phyloP scores from a whole-genome alignment of 1,139 yeast genomes.

The Magnusiomyces magnusii region DNA sequence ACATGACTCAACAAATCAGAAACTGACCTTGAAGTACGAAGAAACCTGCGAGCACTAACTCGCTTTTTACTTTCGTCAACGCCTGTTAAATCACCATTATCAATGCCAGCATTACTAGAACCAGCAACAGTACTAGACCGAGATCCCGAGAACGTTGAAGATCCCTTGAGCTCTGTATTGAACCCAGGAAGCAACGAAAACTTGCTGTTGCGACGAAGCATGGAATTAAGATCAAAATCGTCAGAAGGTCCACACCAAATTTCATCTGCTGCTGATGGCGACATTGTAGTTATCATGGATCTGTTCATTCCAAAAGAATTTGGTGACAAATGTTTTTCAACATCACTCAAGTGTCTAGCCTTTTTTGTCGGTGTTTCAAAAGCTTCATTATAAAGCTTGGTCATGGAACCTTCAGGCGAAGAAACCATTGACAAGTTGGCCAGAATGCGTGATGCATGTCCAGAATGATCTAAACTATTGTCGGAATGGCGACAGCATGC shows the following conservation, averaged over 20 bases:
- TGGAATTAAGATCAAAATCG: background rate
- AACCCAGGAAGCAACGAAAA: background rate
- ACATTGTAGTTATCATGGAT: background rate
- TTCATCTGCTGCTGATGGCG: background rate
- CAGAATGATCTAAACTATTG: background rate
- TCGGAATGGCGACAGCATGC: background rate
- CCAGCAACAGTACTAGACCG: no score
- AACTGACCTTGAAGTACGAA: background rate
- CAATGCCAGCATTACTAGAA: background rate
- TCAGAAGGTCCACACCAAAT: background rate
- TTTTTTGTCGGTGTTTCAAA: constrained; percentile 13
- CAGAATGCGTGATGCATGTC: background rate
- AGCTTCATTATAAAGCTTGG: constrained; percentile 7
- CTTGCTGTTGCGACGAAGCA: background rate
- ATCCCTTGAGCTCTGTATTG: background rate
- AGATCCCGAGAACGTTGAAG: background rate
- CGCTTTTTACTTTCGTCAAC: background rate
- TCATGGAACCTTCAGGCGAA: background rate
- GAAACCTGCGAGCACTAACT: background rate
- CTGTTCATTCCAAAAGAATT: background rate
- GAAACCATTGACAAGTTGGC: background rate
- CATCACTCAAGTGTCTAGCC: background rate
- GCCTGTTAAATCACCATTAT: background rate
- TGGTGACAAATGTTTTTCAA: background rate
- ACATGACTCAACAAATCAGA: background rate